Percentiles rank a stretch among this genome's conserved stretches.
Evolutionary conservation across 2,329 filamentous ascomycete genomes (phyloP).

Genomic region (Microcera coccophila): DNA sequence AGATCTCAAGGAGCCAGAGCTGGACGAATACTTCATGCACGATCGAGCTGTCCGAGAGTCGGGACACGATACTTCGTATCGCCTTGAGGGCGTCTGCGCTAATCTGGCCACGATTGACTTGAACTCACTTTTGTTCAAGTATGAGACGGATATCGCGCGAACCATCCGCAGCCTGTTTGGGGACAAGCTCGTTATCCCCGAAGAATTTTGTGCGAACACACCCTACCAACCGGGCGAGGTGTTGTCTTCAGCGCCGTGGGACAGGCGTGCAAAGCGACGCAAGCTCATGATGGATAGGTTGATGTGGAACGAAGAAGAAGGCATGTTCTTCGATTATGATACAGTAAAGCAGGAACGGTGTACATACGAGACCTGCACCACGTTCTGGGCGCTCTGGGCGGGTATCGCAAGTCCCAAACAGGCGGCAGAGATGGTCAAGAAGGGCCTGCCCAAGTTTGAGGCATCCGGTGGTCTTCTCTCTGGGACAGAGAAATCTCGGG

Average conservation of each 20-base stretch:
- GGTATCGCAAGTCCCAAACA: conserved; percentile 81
- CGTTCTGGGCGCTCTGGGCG: conserved; percentile 97
- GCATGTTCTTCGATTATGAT: conserved; percentile 98
- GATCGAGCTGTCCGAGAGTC: conserved; percentile 95
- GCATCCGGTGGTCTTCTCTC: conserved; percentile 82
- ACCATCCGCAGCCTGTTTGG: conserved; percentile 80
- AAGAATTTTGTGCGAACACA: conserved; percentile 71
- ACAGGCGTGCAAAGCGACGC: conserved; percentile 78
- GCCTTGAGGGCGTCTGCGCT: conserved; percentile 81
- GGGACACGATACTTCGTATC: conserved; percentile 93
- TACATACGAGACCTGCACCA: conserved; percentile 85
- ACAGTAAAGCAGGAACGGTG: conserved; percentile 76
- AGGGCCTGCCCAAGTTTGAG: conserved; percentile 83
- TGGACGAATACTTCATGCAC: conserved; percentile 94
- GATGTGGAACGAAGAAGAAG: conserved; percentile 85
- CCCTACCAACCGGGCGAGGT: conserved; percentile 61
- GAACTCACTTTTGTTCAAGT: conserved; percentile 94
- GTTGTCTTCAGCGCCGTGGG: conserved; percentile 84
- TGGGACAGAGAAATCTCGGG: conserved; percentile 85
- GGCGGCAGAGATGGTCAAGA: conserved; percentile 75
- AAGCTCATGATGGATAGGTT: conserved; percentile 87
- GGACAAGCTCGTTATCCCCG: conserved; percentile 76
- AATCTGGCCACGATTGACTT: conserved; percentile 91
- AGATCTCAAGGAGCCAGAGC: conserved; percentile 72
- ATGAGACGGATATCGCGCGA: conserved; percentile 87